These are phyloP conservation scores for Uncinocarpus reesii DNA, from an alignment of 2,329 filamentous ascomycete species.

Conservation along the genomic window DNA sequence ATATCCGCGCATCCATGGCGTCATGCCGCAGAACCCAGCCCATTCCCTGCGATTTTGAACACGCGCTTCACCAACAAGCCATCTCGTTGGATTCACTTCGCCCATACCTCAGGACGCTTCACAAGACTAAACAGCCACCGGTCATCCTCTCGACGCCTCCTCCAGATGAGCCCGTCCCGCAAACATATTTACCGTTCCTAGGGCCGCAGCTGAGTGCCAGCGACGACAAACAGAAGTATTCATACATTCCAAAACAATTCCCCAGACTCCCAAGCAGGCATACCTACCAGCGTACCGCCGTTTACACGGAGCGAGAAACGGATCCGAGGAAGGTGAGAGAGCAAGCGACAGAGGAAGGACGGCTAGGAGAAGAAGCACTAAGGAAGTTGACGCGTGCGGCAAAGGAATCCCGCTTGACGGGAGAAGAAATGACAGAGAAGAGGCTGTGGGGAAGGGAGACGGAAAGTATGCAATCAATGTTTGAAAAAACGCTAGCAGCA, in stretches of 20 bases:
- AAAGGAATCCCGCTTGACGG: slow-evolving; percentile 33
- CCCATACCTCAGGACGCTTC: slow-evolving; percentile 26
- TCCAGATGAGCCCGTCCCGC: slow-evolving; percentile 30
- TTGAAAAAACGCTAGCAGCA: slow-evolving; percentile 48
- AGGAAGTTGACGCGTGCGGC: slow-evolving; percentile 48
- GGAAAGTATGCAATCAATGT: slow-evolving; percentile 41
- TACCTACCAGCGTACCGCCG: slow-evolving; percentile 51
- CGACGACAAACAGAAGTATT: slow-evolving; percentile 37
- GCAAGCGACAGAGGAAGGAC: slow-evolving; percentile 54
- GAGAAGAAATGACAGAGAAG: slow-evolving; percentile 32
- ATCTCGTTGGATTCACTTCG: slow-evolving; percentile 28
- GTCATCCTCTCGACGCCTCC: slow-evolving; percentile 31
- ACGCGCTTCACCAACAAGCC: slow-evolving; percentile 29
- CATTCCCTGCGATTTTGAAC: slow-evolving; percentile 50
- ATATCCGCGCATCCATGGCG: slow-evolving; percentile 49
- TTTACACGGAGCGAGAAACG: slow-evolving; percentile 49
- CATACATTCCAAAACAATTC: slow-evolving; percentile 51
- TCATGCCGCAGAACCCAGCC: slow-evolving; percentile 46
- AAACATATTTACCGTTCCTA: slow-evolving; percentile 37
- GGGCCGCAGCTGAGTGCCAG: slow-evolving; percentile 43
- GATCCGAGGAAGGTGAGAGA: slow-evolving; percentile 52
- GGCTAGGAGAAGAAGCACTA: slow-evolving; percentile 55
- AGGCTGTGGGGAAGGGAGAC: slow-evolving; percentile 30
- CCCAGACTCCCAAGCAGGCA: slow-evolving; percentile 54
- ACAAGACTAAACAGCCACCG: slow-evolving; percentile 27